Evolutionary conservation across 148 eudicot genomes (phyloP).

Genomic region (Rhododendron williamsianum): DNA sequence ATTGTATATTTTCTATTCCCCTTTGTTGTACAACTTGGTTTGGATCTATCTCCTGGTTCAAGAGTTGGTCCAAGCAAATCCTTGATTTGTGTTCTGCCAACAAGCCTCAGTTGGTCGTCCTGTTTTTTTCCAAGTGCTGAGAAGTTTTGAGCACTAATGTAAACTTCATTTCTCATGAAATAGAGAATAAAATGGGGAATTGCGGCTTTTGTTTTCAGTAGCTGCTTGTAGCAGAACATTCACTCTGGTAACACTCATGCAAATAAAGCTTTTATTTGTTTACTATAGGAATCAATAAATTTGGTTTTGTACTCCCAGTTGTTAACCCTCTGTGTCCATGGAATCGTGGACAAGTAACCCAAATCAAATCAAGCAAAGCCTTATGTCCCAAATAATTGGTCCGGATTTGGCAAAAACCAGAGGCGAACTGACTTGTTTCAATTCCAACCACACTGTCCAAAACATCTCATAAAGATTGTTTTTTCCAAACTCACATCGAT

Average conservation of each 20-base stretch:
- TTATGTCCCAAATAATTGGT: no score
- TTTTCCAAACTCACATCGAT: background rate
- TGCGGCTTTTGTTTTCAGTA: background rate
- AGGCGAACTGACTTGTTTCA: no score
- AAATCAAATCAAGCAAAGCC: no score
- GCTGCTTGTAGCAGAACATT: background rate
- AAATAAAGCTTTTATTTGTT: background rate
- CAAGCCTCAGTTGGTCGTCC: background rate
- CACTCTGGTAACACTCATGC: background rate
- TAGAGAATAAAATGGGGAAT: background rate
- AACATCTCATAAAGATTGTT: background rate
- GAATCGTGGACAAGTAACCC: background rate
- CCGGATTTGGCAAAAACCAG: no score
- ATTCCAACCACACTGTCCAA: background rate
- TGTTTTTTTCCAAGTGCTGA: background rate
- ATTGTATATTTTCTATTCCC: constrained; percentile 2
- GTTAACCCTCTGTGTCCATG: background rate
- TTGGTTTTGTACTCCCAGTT: background rate
- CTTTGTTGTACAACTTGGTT: background rate
- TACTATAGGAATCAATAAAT: background rate
- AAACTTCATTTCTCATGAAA: constrained; percentile 6
- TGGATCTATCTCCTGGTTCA: background rate
- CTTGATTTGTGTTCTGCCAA: background rate
- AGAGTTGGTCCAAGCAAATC: constrained; percentile 10
- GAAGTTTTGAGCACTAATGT: constrained; percentile 3